Conservation (phyloP, 371 early-diverging fungal genomes). For the Rhizopus delemar region DNA sequence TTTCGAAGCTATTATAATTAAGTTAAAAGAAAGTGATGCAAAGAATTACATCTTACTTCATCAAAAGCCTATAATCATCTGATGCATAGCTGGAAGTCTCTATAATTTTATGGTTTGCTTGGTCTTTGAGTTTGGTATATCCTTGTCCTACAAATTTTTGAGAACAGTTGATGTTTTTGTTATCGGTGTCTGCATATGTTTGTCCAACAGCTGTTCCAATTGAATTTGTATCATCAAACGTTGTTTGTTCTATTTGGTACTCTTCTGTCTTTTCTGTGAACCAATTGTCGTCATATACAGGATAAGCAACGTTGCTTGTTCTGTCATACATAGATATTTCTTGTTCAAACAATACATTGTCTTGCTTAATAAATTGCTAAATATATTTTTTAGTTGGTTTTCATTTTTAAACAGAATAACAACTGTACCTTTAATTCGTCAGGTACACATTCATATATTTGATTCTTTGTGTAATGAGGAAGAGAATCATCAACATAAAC, state of each 20-base stretch:
- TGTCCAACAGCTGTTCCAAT: slow-evolving; percentile 29
- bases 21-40: not conserved
- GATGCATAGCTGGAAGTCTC: slow-evolving; percentile 12
- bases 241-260: slow-evolving; percentile 5
- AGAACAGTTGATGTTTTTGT: not conserved
- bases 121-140: slow-evolving; percentile 20
- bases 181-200: not conserved
- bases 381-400: not conserved
- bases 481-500: slow-evolving; percentile 31
- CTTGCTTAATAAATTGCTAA: slow-evolving; percentile 32
- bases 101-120: slow-evolving; percentile 13
- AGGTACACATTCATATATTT: slow-evolving; percentile 24
- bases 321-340: slow-evolving; percentile 23
- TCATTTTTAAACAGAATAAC: not conserved
- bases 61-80: slow-evolving; percentile 33
- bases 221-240: slow-evolving; percentile 25
- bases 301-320: not conserved
- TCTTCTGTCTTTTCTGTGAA: slow-evolving; percentile 17
- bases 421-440: slow-evolving; percentile 27
- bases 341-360: slow-evolving; percentile 28
- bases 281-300: slow-evolving; percentile 11
- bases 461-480: slow-evolving; percentile 12
- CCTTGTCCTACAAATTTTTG: slow-evolving; percentile 12
- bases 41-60: slow-evolving; percentile 20
- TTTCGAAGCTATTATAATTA: slow-evolving; percentile 19